Conservation (phyloP, 2,329 filamentous ascomycete genomes). For the Scedosporium minutisporum region DNA sequence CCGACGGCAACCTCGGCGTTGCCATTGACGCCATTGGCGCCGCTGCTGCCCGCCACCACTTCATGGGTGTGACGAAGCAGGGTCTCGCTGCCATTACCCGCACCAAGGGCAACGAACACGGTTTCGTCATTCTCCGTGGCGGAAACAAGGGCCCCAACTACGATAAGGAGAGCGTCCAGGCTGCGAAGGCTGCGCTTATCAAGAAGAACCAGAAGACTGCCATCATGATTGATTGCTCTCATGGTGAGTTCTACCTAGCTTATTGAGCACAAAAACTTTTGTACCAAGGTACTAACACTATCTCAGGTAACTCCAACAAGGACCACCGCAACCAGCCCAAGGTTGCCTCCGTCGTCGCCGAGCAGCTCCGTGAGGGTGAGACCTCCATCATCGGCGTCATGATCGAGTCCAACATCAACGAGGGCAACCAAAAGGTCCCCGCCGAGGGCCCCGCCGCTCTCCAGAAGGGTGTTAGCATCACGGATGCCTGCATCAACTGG, state of each 20-base stretch:
- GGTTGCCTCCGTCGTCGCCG: slow-evolving; percentile 71
- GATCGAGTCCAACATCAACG: slow-evolving; percentile 97
- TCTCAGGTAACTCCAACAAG: slow-evolving; percentile 73
- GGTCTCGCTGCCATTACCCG: slow-evolving; percentile 91
- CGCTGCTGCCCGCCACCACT: slow-evolving; percentile 86
- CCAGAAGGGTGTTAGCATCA: slow-evolving; percentile 92
- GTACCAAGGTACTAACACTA: not conserved
- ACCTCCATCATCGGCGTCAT: slow-evolving; percentile 90
- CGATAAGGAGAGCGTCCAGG: slow-evolving; percentile 72
- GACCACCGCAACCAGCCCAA: slow-evolving; percentile 96
- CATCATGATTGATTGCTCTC: slow-evolving; percentile 96
- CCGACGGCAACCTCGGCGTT: slow-evolving; percentile 79
- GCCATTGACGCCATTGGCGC: slow-evolving; percentile 94
- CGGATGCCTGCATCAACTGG: slow-evolving; percentile 95
- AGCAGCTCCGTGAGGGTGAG: slow-evolving; percentile 80
- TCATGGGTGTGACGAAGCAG: slow-evolving; percentile 94
- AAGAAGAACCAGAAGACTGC: slow-evolving; percentile 66
- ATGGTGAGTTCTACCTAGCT: slow-evolving; percentile 34
- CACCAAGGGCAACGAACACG: slow-evolving; percentile 90
- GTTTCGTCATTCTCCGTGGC: slow-evolving; percentile 90
- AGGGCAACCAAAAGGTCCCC: slow-evolving; percentile 88
- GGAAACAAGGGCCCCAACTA: slow-evolving; percentile 93
- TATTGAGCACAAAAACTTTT: too few species aligned
- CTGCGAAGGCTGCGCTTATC: slow-evolving; percentile 68
- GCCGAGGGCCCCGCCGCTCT: slow-evolving; percentile 74